A percentile compares a stretch with the other conserved stretches of the same genome.
phyloP scores from a whole-genome alignment of 495 filamentous ascomycete species.

The Podospora australis region DNA sequence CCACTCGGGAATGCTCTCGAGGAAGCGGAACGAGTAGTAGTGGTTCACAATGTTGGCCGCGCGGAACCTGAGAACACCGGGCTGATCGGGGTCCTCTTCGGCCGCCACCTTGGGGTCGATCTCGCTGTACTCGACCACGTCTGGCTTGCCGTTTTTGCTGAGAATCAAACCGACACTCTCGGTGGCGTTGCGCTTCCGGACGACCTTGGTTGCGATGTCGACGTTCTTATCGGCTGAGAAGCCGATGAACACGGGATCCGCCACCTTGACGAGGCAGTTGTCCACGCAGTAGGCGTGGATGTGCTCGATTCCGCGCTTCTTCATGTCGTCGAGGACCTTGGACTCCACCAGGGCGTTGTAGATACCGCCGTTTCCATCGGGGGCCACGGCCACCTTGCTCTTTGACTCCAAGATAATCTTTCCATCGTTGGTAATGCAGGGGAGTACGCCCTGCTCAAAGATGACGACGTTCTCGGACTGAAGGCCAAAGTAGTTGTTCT shows the following conservation, averaged over 20 bases:
- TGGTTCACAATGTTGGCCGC: constrained; percentile 99
- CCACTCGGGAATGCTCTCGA: constrained; percentile 84
- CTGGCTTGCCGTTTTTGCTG: constrained; percentile 89
- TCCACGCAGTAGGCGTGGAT: constrained; percentile 98
- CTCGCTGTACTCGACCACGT: constrained; percentile 98
- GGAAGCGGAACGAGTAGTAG: constrained; percentile 94
- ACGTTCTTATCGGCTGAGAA: constrained; percentile 85
- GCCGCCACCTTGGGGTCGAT: constrained; percentile 84
- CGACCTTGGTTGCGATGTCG: constrained; percentile 96
- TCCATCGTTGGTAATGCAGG: constrained; percentile 94
- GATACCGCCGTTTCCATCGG: constrained; percentile 97
- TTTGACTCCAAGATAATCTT: constrained; percentile 94
- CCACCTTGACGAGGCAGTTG: constrained; percentile 97
- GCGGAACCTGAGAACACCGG: constrained; percentile 82
- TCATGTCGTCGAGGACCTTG: constrained; percentile 82
- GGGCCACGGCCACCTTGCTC: constrained; percentile 87
- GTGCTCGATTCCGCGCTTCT: constrained; percentile 82
- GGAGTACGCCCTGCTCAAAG: constrained; percentile 95
- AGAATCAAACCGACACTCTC: constrained; percentile 95
- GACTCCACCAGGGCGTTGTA: constrained; percentile 85
- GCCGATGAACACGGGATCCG: constrained; percentile 92
- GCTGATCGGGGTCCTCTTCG: constrained; percentile 78
- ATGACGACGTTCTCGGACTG: constrained; percentile 77
- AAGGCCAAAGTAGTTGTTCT: constrained; percentile 86
- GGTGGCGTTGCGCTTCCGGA: constrained; percentile 94